Base-by-base conservation (phyloP, 805 yeast genomes). In the Candida sakaeoensis region DNA sequence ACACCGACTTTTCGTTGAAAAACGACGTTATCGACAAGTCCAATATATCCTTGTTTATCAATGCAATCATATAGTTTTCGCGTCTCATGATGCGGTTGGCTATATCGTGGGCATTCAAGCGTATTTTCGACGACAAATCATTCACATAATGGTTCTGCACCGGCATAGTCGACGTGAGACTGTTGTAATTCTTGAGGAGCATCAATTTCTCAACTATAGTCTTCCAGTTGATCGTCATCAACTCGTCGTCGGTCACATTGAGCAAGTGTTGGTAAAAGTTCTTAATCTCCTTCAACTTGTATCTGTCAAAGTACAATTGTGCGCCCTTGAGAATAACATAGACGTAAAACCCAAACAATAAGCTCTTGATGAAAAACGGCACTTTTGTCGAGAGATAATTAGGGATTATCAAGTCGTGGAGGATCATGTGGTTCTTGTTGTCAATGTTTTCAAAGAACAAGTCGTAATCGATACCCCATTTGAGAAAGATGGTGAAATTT, bases 61-160 rank as follows among this genome's bases (percentile, higher is more conserved):
- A 62, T 1, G 97, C 96, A 55, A 93, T 88, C 72, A 89, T 73
- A 58, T 90, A 93, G 56, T 93, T 93, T 45, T 93, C 99, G 49
- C 82, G 86, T 44, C 99, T 71, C 99, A 93, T 90, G 41, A 93
- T 85, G 43, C 99, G 70, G 56, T 93, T 95, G 10, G 97, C 98
- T 37, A 93, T 86, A 52, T 84, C 93, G 58, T 90, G 96, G 3
- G 98, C 95, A 53, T 86, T 91, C 39, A 93, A 71, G 47, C 90
- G 70, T 37, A 79, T 77, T 52, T 84, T 85, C 1, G 89, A 79
- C 44, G 77, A 81, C 43, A 80, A 68, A 54, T 84, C 90, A 46
- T 61, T 64, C 37, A 56, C 45, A 43, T 53, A 57, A 37, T 60
- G 61, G 28, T 35, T 35, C 18, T 39, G 33, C 5, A 50, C 53